phyloP scores from a whole-genome alignment of 176 grass and related monocot genomes.

The Saccharum officinarum region DNA sequence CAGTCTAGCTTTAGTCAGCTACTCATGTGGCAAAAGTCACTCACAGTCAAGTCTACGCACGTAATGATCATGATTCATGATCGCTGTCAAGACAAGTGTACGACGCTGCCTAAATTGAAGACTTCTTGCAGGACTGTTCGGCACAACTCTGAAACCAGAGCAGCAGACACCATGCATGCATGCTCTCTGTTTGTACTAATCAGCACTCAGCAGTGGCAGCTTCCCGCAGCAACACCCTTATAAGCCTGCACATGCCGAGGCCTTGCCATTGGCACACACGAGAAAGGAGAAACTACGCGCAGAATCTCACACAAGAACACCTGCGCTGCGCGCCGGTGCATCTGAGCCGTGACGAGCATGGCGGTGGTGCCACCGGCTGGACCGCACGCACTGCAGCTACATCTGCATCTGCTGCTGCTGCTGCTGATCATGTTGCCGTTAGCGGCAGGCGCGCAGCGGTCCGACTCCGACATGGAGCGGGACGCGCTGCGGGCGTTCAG shows the following conservation, averaged over 20 bases:
- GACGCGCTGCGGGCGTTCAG: neutral
- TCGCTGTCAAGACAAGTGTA: neutral
- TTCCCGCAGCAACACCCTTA: neutral
- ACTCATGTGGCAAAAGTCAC: neutral
- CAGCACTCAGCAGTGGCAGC: neutral
- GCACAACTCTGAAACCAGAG: neutral
- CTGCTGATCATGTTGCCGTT: neutral
- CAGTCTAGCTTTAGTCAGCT: neutral
- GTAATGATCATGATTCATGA: neutral
- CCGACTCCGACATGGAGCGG: neutral
- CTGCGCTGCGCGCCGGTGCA: neutral
- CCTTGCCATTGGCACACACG: neutral
- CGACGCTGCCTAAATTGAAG: neutral
- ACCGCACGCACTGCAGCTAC: neutral
- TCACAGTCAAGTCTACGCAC: neutral
- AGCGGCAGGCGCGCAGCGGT: neutral
- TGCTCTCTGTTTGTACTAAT: too few relatives aligned
- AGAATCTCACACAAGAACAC: neutral
- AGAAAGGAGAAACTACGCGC: neutral
- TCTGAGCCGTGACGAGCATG: neutral
- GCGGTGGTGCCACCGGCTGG: neutral
- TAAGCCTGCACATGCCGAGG: neutral
- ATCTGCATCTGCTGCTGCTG: neutral
- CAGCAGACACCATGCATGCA: neutral
- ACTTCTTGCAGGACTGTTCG: neutral